Conservation (phyloP, 208 protist genomes). For the Eutreptiella sp. region DNA sequence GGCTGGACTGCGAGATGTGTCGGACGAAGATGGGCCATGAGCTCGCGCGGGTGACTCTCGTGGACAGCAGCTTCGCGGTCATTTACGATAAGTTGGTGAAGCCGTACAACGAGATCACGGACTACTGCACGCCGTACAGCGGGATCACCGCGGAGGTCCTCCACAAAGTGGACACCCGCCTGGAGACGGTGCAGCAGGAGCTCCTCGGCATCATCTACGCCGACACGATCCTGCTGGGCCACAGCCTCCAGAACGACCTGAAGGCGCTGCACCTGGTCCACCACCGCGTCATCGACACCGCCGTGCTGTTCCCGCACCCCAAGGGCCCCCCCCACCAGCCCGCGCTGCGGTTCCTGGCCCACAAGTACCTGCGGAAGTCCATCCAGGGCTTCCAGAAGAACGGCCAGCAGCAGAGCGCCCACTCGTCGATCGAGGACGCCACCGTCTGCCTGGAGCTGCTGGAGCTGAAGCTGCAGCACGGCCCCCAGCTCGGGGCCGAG, state of each 20-base stretch:
- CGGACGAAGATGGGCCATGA: slow-evolving; percentile 47
- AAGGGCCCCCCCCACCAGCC: slow-evolving; percentile 68
- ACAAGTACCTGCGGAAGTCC: slow-evolving; percentile 56
- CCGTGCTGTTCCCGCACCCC: slow-evolving; percentile 76
- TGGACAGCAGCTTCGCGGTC: slow-evolving; percentile 51
- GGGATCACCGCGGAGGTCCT: slow-evolving; percentile 74
- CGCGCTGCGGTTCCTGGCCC: slow-evolving; percentile 62
- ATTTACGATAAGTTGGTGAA: slow-evolving; percentile 78
- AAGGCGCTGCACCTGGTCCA: slow-evolving; percentile 70
- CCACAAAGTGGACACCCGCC: slow-evolving; percentile 49
- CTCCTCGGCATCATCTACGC: slow-evolving; percentile 50
- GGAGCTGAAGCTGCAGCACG: slow-evolving; percentile 65
- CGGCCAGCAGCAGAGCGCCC: slow-evolving; percentile 22
- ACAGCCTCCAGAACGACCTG: slow-evolving; percentile 88
- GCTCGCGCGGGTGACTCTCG: slow-evolving; percentile 68
- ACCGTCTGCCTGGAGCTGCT: slow-evolving; percentile 63
- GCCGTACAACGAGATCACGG: slow-evolving; percentile 52
- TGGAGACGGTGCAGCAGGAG: slow-evolving; percentile 60
- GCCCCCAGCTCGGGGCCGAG: slow-evolving; percentile 58
- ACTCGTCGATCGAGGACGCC: slow-evolving; percentile 76
- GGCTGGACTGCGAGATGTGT: slow-evolving; percentile 86
- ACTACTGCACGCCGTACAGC: slow-evolving; percentile 80
- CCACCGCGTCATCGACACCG: slow-evolving; percentile 70
- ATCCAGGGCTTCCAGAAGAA: slow-evolving; percentile 74
- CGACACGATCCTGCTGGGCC: slow-evolving; percentile 76